Evolutionary conservation across 75 land plant genomes (phyloP).

Genomic region (Pinus albicaulis): DNA sequence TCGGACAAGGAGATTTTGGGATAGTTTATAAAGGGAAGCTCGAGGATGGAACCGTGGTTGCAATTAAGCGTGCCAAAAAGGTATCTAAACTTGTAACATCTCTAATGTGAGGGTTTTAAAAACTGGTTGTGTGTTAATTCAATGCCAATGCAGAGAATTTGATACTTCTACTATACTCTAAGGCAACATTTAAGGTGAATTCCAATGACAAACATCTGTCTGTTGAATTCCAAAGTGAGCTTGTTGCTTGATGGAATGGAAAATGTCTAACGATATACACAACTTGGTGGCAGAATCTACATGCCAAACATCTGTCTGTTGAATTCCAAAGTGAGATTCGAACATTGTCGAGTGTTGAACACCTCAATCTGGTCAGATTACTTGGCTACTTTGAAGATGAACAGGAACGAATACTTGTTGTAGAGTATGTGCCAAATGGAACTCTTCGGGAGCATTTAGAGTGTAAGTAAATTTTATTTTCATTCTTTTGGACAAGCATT

Average conservation of each 20-base stretch:
- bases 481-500: neutral
- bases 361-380: constrained; percentile 79
- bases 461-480: constrained; percentile 32
- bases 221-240: neutral
- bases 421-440: constrained; percentile 96
- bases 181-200: neutral
- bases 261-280: constrained; percentile 5
- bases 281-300: constrained; percentile 42
- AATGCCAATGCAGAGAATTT: neutral
- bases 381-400: constrained; percentile 68
- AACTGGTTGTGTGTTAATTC: neutral
- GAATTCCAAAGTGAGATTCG: constrained; percentile 79
- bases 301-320: constrained; percentile 57
- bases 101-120: neutral
- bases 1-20: constrained; percentile 83
- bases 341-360: constrained; percentile 63
- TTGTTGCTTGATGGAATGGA: neutral
- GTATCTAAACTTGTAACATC: constrained; percentile 3
- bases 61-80: constrained; percentile 82
- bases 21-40: constrained; percentile 79
- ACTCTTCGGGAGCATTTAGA: constrained; percentile 94
- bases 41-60: constrained; percentile 66
- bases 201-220: too few relatives aligned
- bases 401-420: constrained; percentile 79
- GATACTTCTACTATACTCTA: neutral